Conservation (phyloP, 2,329 filamentous ascomycete genomes). For the Alternaria triticina region DNA sequence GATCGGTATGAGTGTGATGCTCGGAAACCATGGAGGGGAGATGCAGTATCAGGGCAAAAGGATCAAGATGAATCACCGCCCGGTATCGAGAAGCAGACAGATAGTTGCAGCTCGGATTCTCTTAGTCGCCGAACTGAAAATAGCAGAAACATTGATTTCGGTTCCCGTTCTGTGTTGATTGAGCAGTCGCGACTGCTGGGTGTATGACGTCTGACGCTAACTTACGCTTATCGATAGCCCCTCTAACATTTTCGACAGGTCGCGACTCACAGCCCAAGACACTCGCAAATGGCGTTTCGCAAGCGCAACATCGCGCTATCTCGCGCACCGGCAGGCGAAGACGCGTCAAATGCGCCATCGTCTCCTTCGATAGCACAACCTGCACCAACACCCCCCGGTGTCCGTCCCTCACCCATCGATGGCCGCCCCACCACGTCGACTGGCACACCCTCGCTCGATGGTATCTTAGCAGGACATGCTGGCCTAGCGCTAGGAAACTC, state of each 20-base stretch:
- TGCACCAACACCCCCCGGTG: conserved; percentile 50
- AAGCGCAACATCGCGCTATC: conserved; percentile 69
- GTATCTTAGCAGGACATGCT: conserved; percentile 82
- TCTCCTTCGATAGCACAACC: conserved; percentile 18
- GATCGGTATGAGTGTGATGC: neutral
- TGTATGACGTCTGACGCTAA: neutral
- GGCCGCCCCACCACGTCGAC: conserved; percentile 90
- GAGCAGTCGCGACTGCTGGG: neutral
- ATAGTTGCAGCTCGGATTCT: no score
- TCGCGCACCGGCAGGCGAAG: conserved; percentile 34
- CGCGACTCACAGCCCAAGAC: conserved; percentile 7
- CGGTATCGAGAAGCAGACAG: neutral
- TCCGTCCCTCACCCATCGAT: conserved; percentile 86
- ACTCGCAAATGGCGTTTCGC: conserved; percentile 67
- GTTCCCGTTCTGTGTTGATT: neutral
- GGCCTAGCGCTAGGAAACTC: conserved; percentile 83
- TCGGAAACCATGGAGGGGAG: neutral
- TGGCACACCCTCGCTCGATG: conserved; percentile 84
- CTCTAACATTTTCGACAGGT: conserved; percentile 15
- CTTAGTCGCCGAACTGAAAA: no score
- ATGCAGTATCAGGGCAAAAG: neutral
- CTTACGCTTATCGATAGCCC: conserved; percentile 13
- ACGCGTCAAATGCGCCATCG: conserved; percentile 17
- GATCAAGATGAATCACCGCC: neutral
- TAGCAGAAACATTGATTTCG: neutral